Evolutionary conservation across 441 rosid species (phyloP), one percentile per base, ranked within the genome.

Genomic region (Dalechampia spathulata): DNA sequence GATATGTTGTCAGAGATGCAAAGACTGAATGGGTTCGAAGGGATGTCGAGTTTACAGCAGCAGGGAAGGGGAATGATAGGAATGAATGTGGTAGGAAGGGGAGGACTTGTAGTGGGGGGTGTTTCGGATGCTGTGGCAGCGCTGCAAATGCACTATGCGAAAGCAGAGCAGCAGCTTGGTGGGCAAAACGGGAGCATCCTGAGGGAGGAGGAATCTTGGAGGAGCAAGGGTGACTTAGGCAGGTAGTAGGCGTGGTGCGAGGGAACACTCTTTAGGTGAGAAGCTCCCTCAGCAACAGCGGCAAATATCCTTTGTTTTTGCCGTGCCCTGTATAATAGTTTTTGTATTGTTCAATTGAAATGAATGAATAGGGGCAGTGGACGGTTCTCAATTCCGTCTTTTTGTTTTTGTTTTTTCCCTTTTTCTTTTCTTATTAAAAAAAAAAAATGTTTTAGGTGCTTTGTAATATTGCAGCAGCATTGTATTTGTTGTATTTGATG

Each of bases 111-210:
- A 9, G 76, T 74, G 0, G 78, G 83, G 26, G 80, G 66, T 12
- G 69, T 85, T 37, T 78, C 86, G 0, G 88, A 83, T 65, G 83
- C 86, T 0, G 86, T 86, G 72, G 77, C 77, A 1, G 87, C 87
- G 51, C 69, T 86, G 20, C 72, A 72, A 52, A 67, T 65, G 78
- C 95, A 80, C 37, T 78, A 60, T 40, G 75, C 83, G 0, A 77
- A 78, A 69, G 53, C 71, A 0, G 86, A 75, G 28, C 76, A 75
- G 28, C 76, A 69, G 59, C 72, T 55, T 42, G 58, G 71, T 20
- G 81, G 75, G 30, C 86, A 68, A 63, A 68, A 47, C 40, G 85
- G 85, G 53, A 65, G 59, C 27, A 65, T 73, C 4, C 37, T 60
- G 14, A 49, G 80, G 43, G 90, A 78, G 63, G 90, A 81, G 11